These are phyloP conservation scores for Arbutus unedo DNA, from an alignment of 148 eudicot genomes.

Conservation along the genomic window DNA sequence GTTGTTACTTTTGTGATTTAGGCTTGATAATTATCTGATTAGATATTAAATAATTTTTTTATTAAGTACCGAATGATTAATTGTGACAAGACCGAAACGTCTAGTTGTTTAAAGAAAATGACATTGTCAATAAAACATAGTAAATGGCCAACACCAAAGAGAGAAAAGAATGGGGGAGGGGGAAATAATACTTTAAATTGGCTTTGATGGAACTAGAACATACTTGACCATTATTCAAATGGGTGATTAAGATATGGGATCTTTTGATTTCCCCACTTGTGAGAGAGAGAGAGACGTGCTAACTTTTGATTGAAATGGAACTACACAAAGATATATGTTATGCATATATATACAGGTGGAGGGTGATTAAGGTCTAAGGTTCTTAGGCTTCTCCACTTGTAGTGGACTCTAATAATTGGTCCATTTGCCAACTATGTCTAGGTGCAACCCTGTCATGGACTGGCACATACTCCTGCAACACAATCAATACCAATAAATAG, in stretches of 20 bases:
- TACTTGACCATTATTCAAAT: conserved; percentile 17
- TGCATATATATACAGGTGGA: conserved; percentile 5
- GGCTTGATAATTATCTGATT: neutral
- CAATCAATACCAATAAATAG: conserved; percentile 10
- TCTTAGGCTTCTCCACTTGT: conserved; percentile 25
- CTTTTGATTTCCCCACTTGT: conserved; percentile 15
- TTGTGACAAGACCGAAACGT: no score
- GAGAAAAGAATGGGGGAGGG: neutral
- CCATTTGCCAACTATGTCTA: conserved; percentile 61
- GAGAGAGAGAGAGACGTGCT: conserved; percentile 14
- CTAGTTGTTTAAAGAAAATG: neutral
- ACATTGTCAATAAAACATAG: neutral
- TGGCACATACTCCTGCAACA: conserved; percentile 66
- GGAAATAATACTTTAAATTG: neutral
- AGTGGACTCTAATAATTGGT: conserved; percentile 40
- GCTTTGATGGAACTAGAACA: neutral
- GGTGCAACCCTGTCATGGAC: conserved; percentile 59
- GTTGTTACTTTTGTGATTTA: neutral
- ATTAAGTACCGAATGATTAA: no score
- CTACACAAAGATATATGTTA: conserved; percentile 19
- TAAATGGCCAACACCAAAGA: neutral
- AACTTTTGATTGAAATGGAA: conserved; percentile 28
- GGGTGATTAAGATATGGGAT: conserved; percentile 22
- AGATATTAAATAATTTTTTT: neutral
- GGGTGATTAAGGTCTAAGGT: conserved; percentile 19